Base-by-base conservation (phyloP, 2,329 filamentous ascomycete species). In the Ceratocystis cubensis region DNA sequence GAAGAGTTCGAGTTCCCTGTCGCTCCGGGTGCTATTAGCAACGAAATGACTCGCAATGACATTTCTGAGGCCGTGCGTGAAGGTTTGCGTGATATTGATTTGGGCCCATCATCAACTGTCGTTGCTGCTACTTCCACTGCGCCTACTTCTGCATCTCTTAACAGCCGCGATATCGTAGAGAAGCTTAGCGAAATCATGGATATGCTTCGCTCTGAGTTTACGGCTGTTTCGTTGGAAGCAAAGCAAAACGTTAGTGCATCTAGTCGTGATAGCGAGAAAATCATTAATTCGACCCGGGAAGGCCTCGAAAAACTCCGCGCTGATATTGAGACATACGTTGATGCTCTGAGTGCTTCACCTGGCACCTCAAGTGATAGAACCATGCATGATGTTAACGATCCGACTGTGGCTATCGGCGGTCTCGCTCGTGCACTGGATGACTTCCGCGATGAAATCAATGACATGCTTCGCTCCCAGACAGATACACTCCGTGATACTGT, bases 201-300 rank as follows among this genome's bases (percentile, higher is more conserved):
- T 2, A 78, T 77, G 67, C 79, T 88, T 76, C 80, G 78, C 46
- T 76, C 78, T 1, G 84, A 87, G 72, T 85, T 88, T 73, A 80
- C 78, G 69, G 77, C 80, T 2, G 78, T 84, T 1, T 84, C 84
- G 0, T 81, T 85, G 33, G 84, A 86, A 71, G 81, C 83, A 10
- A 91, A 92, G 74, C 84, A 93, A 71, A 93, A 91, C 70, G 87
- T 90, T 22, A 84, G 88, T 2, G 87, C 88, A 69, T 89, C 86
- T 71, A 89, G 88, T 50, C 83, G 86, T 67, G 90, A 94, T 73
- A 93, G 91, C 0, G 91, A 96, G 74, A 90, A 96, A 74, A 86
- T 96, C 13, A 79, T 96, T 3, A 89, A 94, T 74, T 89, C 91
- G 0, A 87, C 95, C 56, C 93, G 91, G 71, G 90, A 96, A 73